Evolutionary conservation across 352 stramenopile genomes (phyloP).

Genomic region (Thraustochytrium sp.): DNA sequence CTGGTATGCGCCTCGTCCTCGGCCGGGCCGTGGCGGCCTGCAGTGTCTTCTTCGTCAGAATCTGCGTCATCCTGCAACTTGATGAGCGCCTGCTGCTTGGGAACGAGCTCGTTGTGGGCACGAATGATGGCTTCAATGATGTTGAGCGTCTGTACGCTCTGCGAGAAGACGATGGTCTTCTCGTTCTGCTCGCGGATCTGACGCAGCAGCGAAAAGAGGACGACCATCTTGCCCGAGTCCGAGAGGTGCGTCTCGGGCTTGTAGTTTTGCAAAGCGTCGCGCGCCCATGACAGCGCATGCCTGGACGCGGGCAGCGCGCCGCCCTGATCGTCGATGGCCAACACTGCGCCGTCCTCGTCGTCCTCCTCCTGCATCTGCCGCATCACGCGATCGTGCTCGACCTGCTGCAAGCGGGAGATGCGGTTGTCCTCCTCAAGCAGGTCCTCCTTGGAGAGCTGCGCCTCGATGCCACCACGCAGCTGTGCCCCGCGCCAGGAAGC

Average conservation of each 20-base stretch:
- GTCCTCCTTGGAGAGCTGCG: background rate
- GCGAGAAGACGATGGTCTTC: slow-evolving; percentile 77
- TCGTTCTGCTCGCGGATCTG: slow-evolving; percentile 66
- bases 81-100: background rate
- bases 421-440: background rate
- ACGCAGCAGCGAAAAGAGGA: slow-evolving; percentile 68
- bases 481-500: background rate
- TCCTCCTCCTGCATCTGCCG: background rate
- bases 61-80: background rate
- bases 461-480: background rate
- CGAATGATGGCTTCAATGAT: slow-evolving; percentile 65
- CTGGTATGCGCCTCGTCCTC: background rate
- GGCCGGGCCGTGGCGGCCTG: too few relatives aligned
- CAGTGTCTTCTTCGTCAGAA: slow-evolving; percentile 21
- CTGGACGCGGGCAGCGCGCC: background rate
- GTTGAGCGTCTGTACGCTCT: slow-evolving; percentile 75
- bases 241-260: background rate
- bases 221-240: slow-evolving; percentile 74
- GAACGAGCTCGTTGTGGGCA: background rate
- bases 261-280: background rate
- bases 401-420: background rate
- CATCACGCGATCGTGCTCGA: background rate
- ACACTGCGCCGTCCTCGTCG: slow-evolving; percentile 1
- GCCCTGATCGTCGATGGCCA: background rate
- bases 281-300: slow-evolving; percentile 28